Conservation (phyloP, 2,329 filamentous ascomycete genomes). For the Curvularia lunata region DNA sequence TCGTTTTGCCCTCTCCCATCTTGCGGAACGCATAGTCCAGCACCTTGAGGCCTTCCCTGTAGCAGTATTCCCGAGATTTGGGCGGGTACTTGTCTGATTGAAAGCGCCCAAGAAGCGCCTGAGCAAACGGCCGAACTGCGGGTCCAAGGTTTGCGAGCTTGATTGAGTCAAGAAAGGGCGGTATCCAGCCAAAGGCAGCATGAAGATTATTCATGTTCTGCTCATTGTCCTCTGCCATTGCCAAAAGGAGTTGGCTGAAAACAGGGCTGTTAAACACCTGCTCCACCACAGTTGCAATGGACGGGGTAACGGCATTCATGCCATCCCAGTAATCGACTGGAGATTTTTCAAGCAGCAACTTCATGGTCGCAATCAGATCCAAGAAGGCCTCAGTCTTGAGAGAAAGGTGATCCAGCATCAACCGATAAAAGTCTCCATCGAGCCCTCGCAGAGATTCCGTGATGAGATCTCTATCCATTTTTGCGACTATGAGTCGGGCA, state of each 20-base stretch:
- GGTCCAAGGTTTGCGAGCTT: conserved; percentile 77
- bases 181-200: conserved; percentile 77
- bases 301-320: conserved; percentile 79
- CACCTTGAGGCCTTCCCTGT: conserved; percentile 62
- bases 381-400: conserved; percentile 62
- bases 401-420: conserved; percentile 69
- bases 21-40: conserved; percentile 44
- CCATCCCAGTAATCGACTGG: conserved; percentile 87
- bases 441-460: conserved; percentile 79
- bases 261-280: conserved; percentile 77
- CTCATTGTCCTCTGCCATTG: conserved; percentile 49
- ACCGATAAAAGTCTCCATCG: conserved; percentile 70
- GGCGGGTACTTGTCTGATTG: conserved; percentile 63
- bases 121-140: conserved; percentile 78
- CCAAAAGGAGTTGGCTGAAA: conserved; percentile 66
- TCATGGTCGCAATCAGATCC: conserved; percentile 73
- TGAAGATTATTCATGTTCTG: conserved; percentile 65
- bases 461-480: conserved; percentile 75
- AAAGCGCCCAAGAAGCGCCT: conserved; percentile 73
- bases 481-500: conserved; percentile 73
- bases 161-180: conserved; percentile 77
- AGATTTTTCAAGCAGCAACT: conserved; percentile 74
- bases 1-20: conserved; percentile 43
- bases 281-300: conserved; percentile 81
- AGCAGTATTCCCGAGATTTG: conserved; percentile 66